These are phyloP conservation scores for Amyloporia xantha DNA, from an alignment of 768 basidiomycete genomes.

Conservation along the genomic window DNA sequence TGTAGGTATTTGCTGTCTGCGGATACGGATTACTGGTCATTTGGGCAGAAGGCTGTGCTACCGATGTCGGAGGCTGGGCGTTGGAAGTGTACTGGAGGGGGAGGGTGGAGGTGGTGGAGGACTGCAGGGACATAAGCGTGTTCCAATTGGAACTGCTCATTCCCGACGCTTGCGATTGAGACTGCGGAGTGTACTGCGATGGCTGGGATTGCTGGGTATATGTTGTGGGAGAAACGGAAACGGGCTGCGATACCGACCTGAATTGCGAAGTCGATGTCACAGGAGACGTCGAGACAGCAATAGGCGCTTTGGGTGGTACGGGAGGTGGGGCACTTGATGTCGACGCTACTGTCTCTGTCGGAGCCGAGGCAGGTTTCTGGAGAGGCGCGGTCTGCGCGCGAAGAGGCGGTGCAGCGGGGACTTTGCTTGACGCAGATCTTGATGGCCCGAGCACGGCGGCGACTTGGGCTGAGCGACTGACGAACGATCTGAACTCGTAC, in stretches of 20 bases:
- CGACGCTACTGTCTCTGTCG: too few species aligned
- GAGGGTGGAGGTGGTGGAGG: constrained; percentile 13
- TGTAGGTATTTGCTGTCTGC: constrained; percentile 12
- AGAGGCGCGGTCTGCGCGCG: constrained; percentile 21
- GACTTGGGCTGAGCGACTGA: constrained; percentile 30
- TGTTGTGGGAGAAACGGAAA: constrained; percentile 7
- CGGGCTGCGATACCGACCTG: constrained; percentile 32
- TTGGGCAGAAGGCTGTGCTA: constrained; percentile 12
- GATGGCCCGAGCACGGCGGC: constrained; percentile 25
- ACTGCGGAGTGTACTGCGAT: constrained; percentile 6
- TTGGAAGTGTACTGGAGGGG: constrained; percentile 20
- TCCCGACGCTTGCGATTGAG: constrained; percentile 3
- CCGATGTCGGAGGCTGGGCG: constrained; percentile 1
- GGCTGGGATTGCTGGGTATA: constrained; percentile 5
- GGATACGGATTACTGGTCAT: constrained; percentile 5
- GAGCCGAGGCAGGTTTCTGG: constrained; percentile 7
- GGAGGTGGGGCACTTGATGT: constrained; percentile 1
- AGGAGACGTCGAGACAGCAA: constrained; percentile 14
- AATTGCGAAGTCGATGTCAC: constrained; percentile 13
- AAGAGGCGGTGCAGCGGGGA: constrained; percentile 5
- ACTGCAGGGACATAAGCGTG: constrained; percentile 20
- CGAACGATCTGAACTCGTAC: constrained; percentile 71
- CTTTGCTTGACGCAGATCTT: constrained; percentile 18
- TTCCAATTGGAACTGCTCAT: constrained; percentile 16
- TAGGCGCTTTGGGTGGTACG: constrained; percentile 6